Evolutionary conservation across 2,329 filamentous ascomycete genomes (phyloP).

Genomic region (Aureobasidium sp.): DNA sequence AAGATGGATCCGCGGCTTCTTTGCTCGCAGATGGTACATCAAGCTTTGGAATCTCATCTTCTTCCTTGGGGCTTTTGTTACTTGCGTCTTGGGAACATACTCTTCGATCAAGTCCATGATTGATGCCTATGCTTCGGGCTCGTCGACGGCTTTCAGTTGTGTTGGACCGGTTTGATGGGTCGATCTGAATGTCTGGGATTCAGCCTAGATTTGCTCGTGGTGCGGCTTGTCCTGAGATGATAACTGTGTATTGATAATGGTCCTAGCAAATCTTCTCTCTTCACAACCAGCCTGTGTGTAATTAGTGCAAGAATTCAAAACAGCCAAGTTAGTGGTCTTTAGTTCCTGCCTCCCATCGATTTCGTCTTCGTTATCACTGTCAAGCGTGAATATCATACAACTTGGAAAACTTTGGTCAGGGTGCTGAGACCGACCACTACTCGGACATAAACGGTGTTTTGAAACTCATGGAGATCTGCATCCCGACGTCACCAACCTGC

Average conservation of each 20-base stretch:
- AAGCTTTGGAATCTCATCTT: slow-evolving; percentile 32
- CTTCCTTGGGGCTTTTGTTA: slow-evolving; percentile 29
- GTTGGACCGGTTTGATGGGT: background rate
- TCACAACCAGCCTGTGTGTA: background rate
- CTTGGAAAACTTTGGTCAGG: background rate
- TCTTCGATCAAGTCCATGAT: slow-evolving; percentile 29
- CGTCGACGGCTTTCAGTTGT: slow-evolving; percentile 9
- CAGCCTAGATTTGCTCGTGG: too few species aligned
- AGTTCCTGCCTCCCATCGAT: background rate
- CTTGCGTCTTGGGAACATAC: slow-evolving; percentile 33
- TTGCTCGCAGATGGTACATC: slow-evolving; percentile 18
- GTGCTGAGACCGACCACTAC: background rate
- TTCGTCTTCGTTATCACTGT: background rate
- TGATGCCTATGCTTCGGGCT: slow-evolving; percentile 12
- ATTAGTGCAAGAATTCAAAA: background rate
- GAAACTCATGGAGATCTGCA: background rate
- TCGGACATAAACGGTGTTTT: background rate
- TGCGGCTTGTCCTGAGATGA: too few species aligned
- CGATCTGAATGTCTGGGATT: too few species aligned
- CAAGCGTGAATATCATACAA: background rate
- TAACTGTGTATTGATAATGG: background rate
- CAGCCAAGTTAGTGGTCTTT: background rate
- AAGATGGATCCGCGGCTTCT: slow-evolving; percentile 31
- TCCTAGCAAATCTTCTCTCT: background rate
- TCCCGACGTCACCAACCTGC: background rate